Conservation (phyloP, 176 grass and related monocot species). For the Oryza meyeriana region DNA sequence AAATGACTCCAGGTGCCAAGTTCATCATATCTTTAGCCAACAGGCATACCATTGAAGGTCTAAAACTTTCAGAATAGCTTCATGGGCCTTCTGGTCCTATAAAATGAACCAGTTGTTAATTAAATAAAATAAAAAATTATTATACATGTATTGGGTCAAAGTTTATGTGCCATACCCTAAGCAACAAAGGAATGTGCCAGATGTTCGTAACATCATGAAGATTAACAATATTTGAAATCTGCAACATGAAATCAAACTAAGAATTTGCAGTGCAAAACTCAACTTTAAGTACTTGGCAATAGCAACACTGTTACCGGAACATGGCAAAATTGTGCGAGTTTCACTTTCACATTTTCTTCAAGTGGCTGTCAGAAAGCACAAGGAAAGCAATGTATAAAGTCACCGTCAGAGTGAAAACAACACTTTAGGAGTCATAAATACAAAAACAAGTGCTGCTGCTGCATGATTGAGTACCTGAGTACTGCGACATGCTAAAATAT, state of each 20-base stretch:
- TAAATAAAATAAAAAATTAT: conserved; percentile 2
- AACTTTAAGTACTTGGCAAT: not conserved
- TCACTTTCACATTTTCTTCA: conserved; percentile 81
- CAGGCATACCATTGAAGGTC: conserved; percentile 59
- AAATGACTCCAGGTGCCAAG: conserved; percentile 8
- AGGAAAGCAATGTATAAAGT: conserved; percentile 18
- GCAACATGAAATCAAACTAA: conserved; percentile 33
- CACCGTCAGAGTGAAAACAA: conserved; percentile 10
- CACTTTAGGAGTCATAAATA: not conserved
- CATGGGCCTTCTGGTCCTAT: conserved; percentile 89
- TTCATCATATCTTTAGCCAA: conserved; percentile 10
- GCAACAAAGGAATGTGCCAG: conserved; percentile 93
- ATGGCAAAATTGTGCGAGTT: conserved; percentile 93
- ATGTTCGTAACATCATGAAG: conserved; percentile 97
- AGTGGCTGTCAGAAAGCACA: conserved; percentile 60
- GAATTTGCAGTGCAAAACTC: not conserved
- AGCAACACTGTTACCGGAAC: conserved; percentile 55
- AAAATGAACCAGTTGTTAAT: conserved; percentile 8
- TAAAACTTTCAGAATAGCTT: conserved; percentile 76
- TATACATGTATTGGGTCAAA: not conserved
- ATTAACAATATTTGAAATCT: conserved; percentile 78
- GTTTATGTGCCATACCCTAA: conserved; percentile 64
- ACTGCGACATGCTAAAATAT: conserved; percentile 95
- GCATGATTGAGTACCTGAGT: conserved; percentile 51
- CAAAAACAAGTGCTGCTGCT: not conserved